phyloP scores from a whole-genome alignment of 2,329 filamentous ascomycete species.

The Cladosporium sp. region DNA sequence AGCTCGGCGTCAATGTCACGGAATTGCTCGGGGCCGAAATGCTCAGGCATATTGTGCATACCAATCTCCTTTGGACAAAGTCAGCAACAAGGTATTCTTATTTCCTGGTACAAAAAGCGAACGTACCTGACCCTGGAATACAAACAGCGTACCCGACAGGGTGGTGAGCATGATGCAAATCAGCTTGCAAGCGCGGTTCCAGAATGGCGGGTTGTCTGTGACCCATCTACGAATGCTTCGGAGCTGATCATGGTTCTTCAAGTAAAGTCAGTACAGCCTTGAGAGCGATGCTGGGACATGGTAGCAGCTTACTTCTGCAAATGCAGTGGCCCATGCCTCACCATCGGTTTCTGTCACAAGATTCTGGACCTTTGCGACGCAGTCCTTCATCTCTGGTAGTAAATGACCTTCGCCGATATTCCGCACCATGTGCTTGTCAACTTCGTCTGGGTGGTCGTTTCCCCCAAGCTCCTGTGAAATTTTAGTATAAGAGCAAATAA shows the following conservation, averaged over 20 bases:
- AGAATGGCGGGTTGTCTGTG: constrained; percentile 24
- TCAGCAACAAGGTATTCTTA: neutral
- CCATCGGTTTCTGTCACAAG: constrained; percentile 55
- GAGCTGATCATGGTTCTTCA: constrained; percentile 64
- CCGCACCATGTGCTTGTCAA: constrained; percentile 10
- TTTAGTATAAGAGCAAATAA: neutral
- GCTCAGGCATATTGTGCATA: constrained; percentile 59
- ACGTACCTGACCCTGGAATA: constrained; percentile 60
- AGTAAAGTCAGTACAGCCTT: constrained; percentile 41
- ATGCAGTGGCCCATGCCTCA: constrained; percentile 9
- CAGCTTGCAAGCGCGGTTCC: constrained; percentile 56
- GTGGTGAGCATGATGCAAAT: constrained; percentile 54
- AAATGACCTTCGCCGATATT: constrained; percentile 18
- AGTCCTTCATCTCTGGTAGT: constrained; percentile 27
- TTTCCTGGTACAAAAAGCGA: neutral
- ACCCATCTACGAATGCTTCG: constrained; percentile 48
- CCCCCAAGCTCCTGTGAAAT: constrained; percentile 7
- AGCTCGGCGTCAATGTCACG: constrained; percentile 10
- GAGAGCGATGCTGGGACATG: too few species aligned
- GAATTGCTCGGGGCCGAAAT: constrained; percentile 42
- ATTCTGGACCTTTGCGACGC: constrained; percentile 24
- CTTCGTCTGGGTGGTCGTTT: constrained; percentile 11
- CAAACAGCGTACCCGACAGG: constrained; percentile 61
- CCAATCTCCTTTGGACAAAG: constrained; percentile 49
- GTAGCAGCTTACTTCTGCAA: constrained; percentile 1